Evolutionary conservation across 2,329 filamentous ascomycete species (phyloP).

Genomic region (Exophiala bonariae): DNA sequence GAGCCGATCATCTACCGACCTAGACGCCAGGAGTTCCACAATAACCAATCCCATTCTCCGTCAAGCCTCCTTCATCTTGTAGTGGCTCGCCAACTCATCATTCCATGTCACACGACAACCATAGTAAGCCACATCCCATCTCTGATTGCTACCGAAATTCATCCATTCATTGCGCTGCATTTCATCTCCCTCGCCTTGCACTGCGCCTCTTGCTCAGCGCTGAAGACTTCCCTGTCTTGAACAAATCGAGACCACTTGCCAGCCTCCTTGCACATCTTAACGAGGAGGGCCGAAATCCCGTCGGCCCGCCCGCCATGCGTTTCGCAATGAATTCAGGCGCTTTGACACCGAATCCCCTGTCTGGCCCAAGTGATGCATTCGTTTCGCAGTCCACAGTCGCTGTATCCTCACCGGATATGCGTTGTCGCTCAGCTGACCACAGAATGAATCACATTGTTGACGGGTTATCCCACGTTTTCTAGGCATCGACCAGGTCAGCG

Average conservation of each 20-base stretch:
- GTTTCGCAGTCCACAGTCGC: no score
- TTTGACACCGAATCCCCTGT: constrained; percentile 13
- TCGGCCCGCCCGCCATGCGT: not conserved
- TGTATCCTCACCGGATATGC: no score
- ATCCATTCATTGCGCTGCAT: no score
- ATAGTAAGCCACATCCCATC: constrained; percentile 11
- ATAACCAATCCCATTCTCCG: not conserved
- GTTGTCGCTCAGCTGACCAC: constrained; percentile 11
- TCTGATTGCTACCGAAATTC: not conserved
- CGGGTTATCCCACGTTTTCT: constrained; percentile 13
- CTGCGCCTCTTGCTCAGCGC: no score
- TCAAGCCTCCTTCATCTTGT: not conserved
- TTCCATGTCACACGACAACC: constrained; percentile 21
- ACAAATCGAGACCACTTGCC: not conserved
- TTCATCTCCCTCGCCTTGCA: constrained; percentile 5
- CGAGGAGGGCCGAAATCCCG: no score
- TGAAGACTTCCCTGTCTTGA: not conserved
- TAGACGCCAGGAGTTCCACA: not conserved
- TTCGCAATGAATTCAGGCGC: constrained; percentile 5
- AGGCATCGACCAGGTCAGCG: constrained; percentile 1
- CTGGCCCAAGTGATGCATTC: constrained; percentile 2
- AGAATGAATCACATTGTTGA: constrained; percentile 16
- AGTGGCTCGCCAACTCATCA: constrained; percentile 15
- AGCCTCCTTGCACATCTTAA: not conserved
- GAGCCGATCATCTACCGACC: constrained; percentile 3